Evolutionary conservation across 371 early-diverging fungal genomes (phyloP), one percentile per base, ranked within the genome.

Genomic region (Thermomucor indicae-seudaticae): DNA sequence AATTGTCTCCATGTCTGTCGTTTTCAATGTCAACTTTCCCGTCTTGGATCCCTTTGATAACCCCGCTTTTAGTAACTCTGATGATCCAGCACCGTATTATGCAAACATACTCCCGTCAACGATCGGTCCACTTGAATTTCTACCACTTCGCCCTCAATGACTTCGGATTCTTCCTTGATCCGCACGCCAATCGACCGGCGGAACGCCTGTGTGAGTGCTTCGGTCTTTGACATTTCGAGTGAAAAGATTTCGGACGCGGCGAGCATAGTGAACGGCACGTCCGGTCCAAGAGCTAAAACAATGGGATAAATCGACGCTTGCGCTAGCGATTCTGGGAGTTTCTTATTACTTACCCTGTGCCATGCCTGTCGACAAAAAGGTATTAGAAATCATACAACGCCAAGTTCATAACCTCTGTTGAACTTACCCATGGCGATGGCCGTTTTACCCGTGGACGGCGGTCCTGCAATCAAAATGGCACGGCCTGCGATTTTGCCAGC

Each of bases 1-100:
- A 42, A 96, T 88, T 19, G 99, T 98, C 73, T 99, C 99, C 98
- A 99, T 98, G 50, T 99, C 99, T 22, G 96, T 96, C 19, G 99
- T 99, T 75, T 99, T 99, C 30, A 99, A 66, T 38, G 95, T 94
- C 50, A 99, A 71, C 67, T 97, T 97, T n/a, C 96, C 96, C 0
- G 93, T 89, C 73, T 94, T 89, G 43, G 90, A 86, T 4, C 82
- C 85, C 91, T 85, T 66, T 32, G 40, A 40, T 49, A 16, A 42
- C 20, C 6, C 32, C 17, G 35, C 24, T 24, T 10, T 27, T n/a
- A 14, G 24, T 24, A 24, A 28, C n/a, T 40, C 25, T 7, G 7
- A 16, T 25, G 28, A 40, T 17, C 28, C 24, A 5, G 1, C 24
- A 28, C 14, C 2, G 1, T 20, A 32, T 43, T 37, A n/a, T 7